Evolutionary conservation across 169 alveolate genomes (phyloP).

Genomic region (Plasmodium inui): DNA sequence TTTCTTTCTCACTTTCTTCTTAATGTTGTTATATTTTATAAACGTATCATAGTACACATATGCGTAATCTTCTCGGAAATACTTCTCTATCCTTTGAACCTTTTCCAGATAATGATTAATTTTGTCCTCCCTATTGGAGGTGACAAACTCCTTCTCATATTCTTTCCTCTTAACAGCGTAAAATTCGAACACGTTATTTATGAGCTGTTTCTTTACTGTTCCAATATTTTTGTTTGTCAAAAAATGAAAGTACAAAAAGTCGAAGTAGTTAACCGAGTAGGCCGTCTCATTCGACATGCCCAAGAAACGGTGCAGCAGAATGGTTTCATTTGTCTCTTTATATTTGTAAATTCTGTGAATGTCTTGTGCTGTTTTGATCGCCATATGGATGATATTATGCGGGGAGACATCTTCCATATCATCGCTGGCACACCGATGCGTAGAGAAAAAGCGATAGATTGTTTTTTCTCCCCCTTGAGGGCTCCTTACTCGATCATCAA

Average conservation of each 20-base stretch:
- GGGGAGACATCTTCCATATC: background rate
- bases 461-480: background rate
- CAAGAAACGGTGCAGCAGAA: slow-evolving; percentile 32
- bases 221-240: background rate
- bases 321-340: slow-evolving; percentile 18
- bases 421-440: background rate
- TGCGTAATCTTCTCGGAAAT: slow-evolving; percentile 29
- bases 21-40: slow-evolving; percentile 22
- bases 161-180: slow-evolving; percentile 16
- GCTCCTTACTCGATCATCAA: background rate
- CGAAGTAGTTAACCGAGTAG: slow-evolving; percentile 37
- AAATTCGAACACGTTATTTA: slow-evolving; percentile 28
- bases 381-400: background rate
- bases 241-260: slow-evolving; percentile 36
- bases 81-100: slow-evolving; percentile 5
- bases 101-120: background rate
- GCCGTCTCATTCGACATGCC: slow-evolving; percentile 16
- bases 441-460: background rate
- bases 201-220: background rate
- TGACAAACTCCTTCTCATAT: slow-evolving; percentile 43
- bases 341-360: slow-evolving; percentile 61
- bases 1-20: background rate
- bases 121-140: slow-evolving; percentile 36
- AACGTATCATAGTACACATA: slow-evolving; percentile 58
- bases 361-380: background rate